phyloP scores from a whole-genome alignment of 768 basidiomycete genomes.

The Suillus subluteus region DNA sequence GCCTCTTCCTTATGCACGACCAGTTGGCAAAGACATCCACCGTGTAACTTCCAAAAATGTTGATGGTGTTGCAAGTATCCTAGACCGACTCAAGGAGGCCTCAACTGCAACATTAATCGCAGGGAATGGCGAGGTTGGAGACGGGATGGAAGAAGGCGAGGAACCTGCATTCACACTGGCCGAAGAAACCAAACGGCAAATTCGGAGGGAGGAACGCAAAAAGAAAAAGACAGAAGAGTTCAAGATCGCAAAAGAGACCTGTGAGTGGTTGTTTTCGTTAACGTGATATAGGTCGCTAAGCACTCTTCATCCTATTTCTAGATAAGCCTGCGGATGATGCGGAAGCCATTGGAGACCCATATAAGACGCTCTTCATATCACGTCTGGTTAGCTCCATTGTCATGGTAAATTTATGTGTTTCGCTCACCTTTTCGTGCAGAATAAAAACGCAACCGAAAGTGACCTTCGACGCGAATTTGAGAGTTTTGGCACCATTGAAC shows the following conservation, averaged over 20 bases:
- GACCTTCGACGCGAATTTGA: slow-evolving; percentile 97
- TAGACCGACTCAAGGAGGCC: slow-evolving; percentile 75
- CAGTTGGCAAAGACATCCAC: slow-evolving; percentile 83
- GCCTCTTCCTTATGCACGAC: slow-evolving; percentile 83
- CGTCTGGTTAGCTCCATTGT: slow-evolving; percentile 62
- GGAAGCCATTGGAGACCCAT: slow-evolving; percentile 93
- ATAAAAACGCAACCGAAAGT: slow-evolving; percentile 88
- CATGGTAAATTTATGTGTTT: slow-evolving; percentile 7
- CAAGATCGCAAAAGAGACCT: slow-evolving; percentile 81
- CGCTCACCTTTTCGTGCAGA: slow-evolving; percentile 49
- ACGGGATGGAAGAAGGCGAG: slow-evolving; percentile 83
- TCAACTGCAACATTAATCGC: slow-evolving; percentile 69
- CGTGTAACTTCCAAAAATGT: slow-evolving; percentile 72
- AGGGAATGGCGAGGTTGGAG: slow-evolving; percentile 48
- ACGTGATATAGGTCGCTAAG: slow-evolving; percentile 12
- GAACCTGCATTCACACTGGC: slow-evolving; percentile 80
- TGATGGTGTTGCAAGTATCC: slow-evolving; percentile 73
- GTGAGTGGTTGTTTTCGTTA: slow-evolving; percentile 50
- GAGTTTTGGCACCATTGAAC: slow-evolving; percentile 91
- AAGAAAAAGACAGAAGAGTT: slow-evolving; percentile 77
- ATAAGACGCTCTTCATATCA: slow-evolving; percentile 97
- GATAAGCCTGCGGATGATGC: slow-evolving; percentile 93
- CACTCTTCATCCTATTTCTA: slow-evolving; percentile 35
- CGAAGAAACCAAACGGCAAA: slow-evolving; percentile 81
- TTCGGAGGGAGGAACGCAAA: slow-evolving; percentile 77